Percentiles rank a stretch among this genome's conserved stretches.
phyloP scores from a whole-genome alignment of 495 filamentous ascomycete genomes.

The Neurospora sp. region DNA sequence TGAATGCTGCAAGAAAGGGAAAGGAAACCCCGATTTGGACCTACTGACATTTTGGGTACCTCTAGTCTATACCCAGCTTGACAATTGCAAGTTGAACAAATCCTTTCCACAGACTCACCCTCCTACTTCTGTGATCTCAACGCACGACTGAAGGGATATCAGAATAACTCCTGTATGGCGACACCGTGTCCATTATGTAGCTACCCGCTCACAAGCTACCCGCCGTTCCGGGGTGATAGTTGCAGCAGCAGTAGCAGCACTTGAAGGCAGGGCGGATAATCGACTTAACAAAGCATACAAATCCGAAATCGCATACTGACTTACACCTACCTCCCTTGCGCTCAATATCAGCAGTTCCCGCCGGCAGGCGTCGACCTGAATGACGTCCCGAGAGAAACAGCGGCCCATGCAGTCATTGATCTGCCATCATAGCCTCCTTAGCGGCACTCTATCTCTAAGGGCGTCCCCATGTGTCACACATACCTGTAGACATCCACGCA shows the following conservation, averaged over 20 bases:
- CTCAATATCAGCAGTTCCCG: neutral
- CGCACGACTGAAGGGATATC: neutral
- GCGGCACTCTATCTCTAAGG: neutral
- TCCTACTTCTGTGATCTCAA: neutral
- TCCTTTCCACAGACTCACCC: neutral
- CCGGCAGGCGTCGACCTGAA: neutral
- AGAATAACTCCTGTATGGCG: neutral
- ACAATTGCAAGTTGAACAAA: neutral
- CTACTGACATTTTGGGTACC: neutral
- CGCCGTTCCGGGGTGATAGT: neutral
- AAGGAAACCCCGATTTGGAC: neutral
- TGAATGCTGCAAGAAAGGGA: neutral
- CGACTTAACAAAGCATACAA: neutral
- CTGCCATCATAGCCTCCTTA: neutral
- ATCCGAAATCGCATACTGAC: neutral
- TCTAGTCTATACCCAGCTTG: neutral
- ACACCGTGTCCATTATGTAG: no score
- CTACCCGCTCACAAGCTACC: neutral
- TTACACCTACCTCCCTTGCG: neutral
- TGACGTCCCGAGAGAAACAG: neutral
- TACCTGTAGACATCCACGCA: neutral
- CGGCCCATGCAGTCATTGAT: neutral
- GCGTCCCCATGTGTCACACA: neutral
- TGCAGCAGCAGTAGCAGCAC: neutral
- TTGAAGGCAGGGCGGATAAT: neutral